Conservation (phyloP, 768 basidiomycete genomes). For the Clavaria fumosa region DNA sequence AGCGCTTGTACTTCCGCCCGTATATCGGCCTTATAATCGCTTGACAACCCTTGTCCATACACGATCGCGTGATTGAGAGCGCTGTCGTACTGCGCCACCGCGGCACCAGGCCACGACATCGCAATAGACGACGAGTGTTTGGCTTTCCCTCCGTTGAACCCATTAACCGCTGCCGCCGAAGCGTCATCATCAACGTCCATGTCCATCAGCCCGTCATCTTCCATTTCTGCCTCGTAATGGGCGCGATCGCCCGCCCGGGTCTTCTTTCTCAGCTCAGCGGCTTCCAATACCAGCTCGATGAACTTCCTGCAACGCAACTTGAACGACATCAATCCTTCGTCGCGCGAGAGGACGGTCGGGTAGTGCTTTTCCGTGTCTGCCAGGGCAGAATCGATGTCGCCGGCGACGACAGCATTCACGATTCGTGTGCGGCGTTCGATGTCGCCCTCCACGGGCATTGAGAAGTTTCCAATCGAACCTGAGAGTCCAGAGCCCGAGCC, state of each 20-base stretch:
- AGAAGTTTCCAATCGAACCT: slow-evolving; percentile 11
- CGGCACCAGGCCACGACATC: slow-evolving; percentile 10
- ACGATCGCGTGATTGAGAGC: slow-evolving; percentile 49
- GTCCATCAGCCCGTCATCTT: slow-evolving; percentile 32
- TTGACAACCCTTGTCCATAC: slow-evolving; percentile 60
- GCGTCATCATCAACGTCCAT: slow-evolving; percentile 46
- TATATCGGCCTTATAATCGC: slow-evolving; percentile 48
- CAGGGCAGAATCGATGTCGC: slow-evolving; percentile 59
- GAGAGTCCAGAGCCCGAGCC: slow-evolving; percentile 10
- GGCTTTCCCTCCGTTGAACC: slow-evolving; percentile 15
- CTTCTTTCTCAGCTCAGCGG: slow-evolving; percentile 52
- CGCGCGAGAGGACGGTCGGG: slow-evolving; percentile 48
- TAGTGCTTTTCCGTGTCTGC: slow-evolving; percentile 37
- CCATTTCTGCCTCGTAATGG: slow-evolving; percentile 19
- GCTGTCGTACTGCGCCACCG: slow-evolving; percentile 30
- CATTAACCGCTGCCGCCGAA: slow-evolving; percentile 10
- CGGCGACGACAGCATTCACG: slow-evolving; percentile 49
- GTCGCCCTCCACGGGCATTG: slow-evolving; percentile 27
- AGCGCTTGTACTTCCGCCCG: slow-evolving; percentile 50
- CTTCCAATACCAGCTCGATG: slow-evolving; percentile 64
- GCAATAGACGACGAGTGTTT: slow-evolving; percentile 12
- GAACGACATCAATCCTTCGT: slow-evolving; percentile 60
- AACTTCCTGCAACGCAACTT: slow-evolving; percentile 76
- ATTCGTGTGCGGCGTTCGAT: slow-evolving; percentile 58
- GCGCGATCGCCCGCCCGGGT: slow-evolving; percentile 33